phyloP scores from a whole-genome alignment of 2,329 filamentous ascomycete genomes.

The Alternaria postmessia region DNA sequence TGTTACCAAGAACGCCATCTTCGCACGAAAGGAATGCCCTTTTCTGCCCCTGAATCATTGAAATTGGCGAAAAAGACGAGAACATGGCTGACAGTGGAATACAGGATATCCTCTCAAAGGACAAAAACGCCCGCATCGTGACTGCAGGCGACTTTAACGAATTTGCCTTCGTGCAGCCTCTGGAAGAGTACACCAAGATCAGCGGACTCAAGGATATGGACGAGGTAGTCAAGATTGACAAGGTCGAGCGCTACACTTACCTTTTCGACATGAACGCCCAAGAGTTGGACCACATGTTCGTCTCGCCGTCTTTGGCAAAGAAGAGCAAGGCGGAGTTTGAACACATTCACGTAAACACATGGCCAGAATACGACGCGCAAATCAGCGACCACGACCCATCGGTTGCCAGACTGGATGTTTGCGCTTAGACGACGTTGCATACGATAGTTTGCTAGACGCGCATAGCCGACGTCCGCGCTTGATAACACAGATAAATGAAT shows the following conservation, averaged over 20 bases:
- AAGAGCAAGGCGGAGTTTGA: conserved; percentile 59
- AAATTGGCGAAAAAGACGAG: background rate
- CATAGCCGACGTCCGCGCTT: conserved; percentile 4
- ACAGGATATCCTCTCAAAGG: conserved; percentile 61
- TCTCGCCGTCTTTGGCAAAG: conserved; percentile 62
- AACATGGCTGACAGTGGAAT: conserved; percentile 32
- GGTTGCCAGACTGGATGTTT: conserved; percentile 70
- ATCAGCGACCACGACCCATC: conserved; percentile 75
- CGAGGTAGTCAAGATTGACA: conserved; percentile 61
- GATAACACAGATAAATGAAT: background rate
- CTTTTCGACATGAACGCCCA: conserved; percentile 74
- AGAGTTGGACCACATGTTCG: conserved; percentile 74
- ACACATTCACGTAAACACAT: conserved; percentile 76
- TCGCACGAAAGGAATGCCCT: conserved; percentile 23
- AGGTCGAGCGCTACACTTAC: conserved; percentile 73
- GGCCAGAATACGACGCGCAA: conserved; percentile 65
- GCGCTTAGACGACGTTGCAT: conserved; percentile 41
- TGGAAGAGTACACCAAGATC: conserved; percentile 61
- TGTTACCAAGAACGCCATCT: conserved; percentile 24
- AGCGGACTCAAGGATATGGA: conserved; percentile 70
- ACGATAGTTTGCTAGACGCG: conserved; percentile 8
- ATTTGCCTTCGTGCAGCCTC: conserved; percentile 69
- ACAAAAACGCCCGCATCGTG: conserved; percentile 66
- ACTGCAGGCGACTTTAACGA: conserved; percentile 77
- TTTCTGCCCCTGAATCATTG: background rate